Conservation (phyloP, 495 filamentous ascomycete species). For the Penicillium steckii region DNA sequence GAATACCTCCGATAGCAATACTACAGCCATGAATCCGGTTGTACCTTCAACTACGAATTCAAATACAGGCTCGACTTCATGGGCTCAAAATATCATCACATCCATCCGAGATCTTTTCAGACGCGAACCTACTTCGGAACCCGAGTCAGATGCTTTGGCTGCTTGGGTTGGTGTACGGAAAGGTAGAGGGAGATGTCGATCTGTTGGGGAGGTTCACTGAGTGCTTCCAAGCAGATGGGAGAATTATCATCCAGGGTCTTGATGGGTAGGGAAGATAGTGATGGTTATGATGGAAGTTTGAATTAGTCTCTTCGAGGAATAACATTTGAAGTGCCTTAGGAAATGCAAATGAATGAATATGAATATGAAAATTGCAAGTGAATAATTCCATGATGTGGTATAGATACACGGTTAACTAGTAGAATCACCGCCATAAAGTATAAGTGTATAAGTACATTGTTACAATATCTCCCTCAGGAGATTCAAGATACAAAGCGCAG, state of each 20-base stretch:
- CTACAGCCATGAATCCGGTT: neutral
- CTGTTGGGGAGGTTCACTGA: constrained; percentile 24
- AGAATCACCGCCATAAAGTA: constrained; percentile 24
- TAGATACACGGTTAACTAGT: constrained; percentile 26
- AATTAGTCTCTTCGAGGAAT: no score
- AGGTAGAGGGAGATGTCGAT: constrained; percentile 20
- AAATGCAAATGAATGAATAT: neutral
- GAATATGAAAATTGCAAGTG: constrained; percentile 11
- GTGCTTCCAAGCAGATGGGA: neutral
- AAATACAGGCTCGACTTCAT: constrained; percentile 2
- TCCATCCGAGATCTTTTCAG: constrained; percentile 15
- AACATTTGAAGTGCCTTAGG: neutral
- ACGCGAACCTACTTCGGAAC: neutral
- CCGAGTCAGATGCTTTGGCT: constrained; percentile 22
- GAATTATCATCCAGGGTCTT: no score
- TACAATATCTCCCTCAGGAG: constrained; percentile 13
- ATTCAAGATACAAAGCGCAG: neutral
- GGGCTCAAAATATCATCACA: constrained; percentile 8
- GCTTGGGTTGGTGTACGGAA: constrained; percentile 23
- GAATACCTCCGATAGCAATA: neutral
- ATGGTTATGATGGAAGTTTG: no score
- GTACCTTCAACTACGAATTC: neutral
- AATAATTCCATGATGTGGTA: constrained; percentile 23
- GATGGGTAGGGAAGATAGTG: no score
- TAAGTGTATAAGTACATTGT: constrained; percentile 19